Conservation (phyloP, 768 basidiomycete genomes). For the Phaffia tasmanica region DNA sequence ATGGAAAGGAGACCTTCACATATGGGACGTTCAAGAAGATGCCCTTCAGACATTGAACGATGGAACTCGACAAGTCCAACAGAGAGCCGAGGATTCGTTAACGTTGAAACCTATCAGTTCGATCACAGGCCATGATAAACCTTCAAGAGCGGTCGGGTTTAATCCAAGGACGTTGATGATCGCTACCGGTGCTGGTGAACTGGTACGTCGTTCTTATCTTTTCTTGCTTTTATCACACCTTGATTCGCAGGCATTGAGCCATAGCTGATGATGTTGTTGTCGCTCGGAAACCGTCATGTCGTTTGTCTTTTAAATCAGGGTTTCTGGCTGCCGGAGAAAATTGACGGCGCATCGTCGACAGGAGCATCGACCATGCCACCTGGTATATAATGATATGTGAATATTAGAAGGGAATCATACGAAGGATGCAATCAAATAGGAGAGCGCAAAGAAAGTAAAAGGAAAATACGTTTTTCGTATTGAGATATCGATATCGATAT, state of each 20-base stretch:
- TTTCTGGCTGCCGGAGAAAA: not conserved
- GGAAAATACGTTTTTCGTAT: no score
- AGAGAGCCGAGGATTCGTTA: constrained; percentile 41
- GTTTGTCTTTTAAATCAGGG: no score
- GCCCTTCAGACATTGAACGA: constrained; percentile 6
- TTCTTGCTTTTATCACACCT: constrained; percentile 8
- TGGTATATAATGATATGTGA: no score
- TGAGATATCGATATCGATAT: no score
- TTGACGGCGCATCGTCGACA: not conserved
- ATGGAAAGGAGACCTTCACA: constrained; percentile 60
- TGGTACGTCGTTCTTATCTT: constrained; percentile 47
- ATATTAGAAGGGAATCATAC: no score
- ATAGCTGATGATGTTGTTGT: no score
- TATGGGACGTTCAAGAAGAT: constrained; percentile 60
- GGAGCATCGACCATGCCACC: no score
- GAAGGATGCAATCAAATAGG: no score
- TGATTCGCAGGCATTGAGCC: not conserved
- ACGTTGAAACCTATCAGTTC: constrained; percentile 46
- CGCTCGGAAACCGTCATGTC: no score
- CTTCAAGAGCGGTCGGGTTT: constrained; percentile 73
- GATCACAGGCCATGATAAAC: constrained; percentile 71
- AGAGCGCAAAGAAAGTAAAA: no score
- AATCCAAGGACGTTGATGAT: constrained; percentile 86
- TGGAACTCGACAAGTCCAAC: constrained; percentile 10
- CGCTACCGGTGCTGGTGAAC: constrained; percentile 50